These are phyloP conservation scores for Staphylotrichum tortipilum DNA, from an alignment of 495 filamentous ascomycete species.

Conservation along the genomic window DNA sequence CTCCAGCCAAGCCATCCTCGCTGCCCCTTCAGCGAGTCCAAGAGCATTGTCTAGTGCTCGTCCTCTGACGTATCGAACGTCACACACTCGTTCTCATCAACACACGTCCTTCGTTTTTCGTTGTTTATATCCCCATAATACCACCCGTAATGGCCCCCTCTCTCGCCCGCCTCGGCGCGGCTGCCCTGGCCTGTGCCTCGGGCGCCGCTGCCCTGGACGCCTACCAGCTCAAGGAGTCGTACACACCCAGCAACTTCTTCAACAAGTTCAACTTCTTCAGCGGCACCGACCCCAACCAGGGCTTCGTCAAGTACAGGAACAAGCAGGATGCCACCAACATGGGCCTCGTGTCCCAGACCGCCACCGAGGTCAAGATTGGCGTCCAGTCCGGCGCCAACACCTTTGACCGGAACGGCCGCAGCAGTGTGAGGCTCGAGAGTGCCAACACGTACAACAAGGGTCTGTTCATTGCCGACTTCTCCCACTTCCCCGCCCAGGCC, in stretches of 20 bases:
- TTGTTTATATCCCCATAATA: neutral
- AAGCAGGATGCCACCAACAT: slow-evolving; percentile 40
- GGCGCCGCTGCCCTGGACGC: slow-evolving; percentile 21
- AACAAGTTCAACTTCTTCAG: slow-evolving; percentile 42
- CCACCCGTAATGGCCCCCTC: slow-evolving; percentile 35
- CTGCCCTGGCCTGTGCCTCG: slow-evolving; percentile 29
- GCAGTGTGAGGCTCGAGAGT: slow-evolving; percentile 59
- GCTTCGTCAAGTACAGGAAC: slow-evolving; percentile 56
- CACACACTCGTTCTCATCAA: slow-evolving; percentile 32
- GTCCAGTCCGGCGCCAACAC: slow-evolving; percentile 29
- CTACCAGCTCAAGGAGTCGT: slow-evolving; percentile 38
- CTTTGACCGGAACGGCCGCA: slow-evolving; percentile 43
- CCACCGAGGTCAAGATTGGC: slow-evolving; percentile 40
- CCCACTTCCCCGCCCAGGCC: slow-evolving; percentile 55
- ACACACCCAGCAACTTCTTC: slow-evolving; percentile 45
- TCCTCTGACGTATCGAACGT: slow-evolving; percentile 43
- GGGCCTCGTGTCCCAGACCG: slow-evolving; percentile 45
- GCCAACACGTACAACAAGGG: slow-evolving; percentile 56
- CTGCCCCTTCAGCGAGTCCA: slow-evolving; percentile 19
- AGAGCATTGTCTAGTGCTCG: slow-evolving; percentile 33
- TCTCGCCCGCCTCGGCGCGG: slow-evolving; percentile 32
- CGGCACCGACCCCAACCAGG: slow-evolving; percentile 52
- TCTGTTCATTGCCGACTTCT: slow-evolving; percentile 61
- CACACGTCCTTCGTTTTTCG: slow-evolving; percentile 13
- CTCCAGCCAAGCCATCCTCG: slow-evolving; percentile 13